Base-by-base conservation (phyloP, 2,329 filamentous ascomycete genomes). In the Phyllosticta capitalensis region DNA sequence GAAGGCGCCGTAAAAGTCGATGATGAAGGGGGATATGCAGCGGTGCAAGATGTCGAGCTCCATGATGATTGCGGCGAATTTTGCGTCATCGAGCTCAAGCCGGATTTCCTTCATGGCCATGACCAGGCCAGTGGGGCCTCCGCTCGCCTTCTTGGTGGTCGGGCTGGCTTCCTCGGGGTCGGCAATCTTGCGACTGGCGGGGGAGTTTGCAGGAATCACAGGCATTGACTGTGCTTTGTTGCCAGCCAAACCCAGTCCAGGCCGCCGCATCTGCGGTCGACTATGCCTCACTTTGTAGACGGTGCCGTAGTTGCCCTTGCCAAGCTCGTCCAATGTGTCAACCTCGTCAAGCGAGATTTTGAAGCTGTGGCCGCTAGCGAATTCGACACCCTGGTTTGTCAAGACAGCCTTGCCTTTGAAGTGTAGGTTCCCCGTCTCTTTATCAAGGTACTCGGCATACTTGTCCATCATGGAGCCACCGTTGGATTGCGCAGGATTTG, bases 31-130 rank as follows among this genome's bases (percentile, higher is more conserved):
- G 1, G 91, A 96, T 2, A 94, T 81, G 69, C 94, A 99, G 66
- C 94, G 89, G 75, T 99, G 94, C 2, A 99, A 79, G 63, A 99
- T 92, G 68, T 99, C 90, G 54, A 99, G 80, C 74, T 99, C 94
- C 83, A 97, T 99, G 67, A 97, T 88, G 69, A 99, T 99, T 45
- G 92, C 92, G 6, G 90, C 87, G 70, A 99, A 96, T 73, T 99
- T 99, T 63, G 90, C 88, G 72, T 99, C 94, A 68, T 99, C 94
- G 57, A 99, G 80, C 73, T 99, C 94, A 9, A 99, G 79, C 20
- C 94, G 85, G 67, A 99, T 95, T 74, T 99, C 94, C 73, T 99
- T 99, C 94, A 99, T 99, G 14, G 94, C 94, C 94, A 99, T 97
- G 61, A 96, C 80, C 55, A 89, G 83, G 19, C 92, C 91, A 0